A percentile compares a stretch with the other conserved stretches of the same genome.
phyloP scores from a whole-genome alignment of 2,329 filamentous ascomycete genomes.

The Xylaria sp. region DNA sequence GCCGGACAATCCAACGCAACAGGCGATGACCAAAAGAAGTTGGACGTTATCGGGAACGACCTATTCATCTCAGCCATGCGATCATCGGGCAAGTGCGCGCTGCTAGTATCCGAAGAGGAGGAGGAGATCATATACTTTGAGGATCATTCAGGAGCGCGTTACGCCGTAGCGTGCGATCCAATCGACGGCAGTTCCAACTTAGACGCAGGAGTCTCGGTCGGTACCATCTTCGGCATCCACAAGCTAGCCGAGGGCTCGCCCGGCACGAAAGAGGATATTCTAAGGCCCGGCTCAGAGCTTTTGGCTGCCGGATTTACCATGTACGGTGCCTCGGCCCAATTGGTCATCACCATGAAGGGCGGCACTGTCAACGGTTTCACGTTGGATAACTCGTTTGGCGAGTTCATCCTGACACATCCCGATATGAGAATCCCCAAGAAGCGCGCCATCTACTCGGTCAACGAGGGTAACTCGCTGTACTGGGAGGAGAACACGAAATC shows the following conservation, averaged over 20 bases:
- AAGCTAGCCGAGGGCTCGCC: conserved; percentile 81
- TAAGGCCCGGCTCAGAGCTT: conserved; percentile 89
- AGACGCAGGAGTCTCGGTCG: conserved; percentile 96
- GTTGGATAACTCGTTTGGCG: conserved; percentile 92
- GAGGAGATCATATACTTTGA: conserved; percentile 92
- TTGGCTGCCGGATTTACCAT: conserved; percentile 98
- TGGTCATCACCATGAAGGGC: conserved; percentile 96
- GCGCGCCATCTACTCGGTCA: conserved; percentile 94
- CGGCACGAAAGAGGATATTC: conserved; percentile 84
- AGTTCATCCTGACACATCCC: conserved; percentile 98
- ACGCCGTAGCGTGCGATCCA: conserved; percentile 96
- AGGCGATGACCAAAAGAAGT: conserved; percentile 99
- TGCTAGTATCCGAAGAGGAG: conserved; percentile 98
- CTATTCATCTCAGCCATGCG: conserved; percentile 96
- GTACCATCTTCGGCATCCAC: conserved; percentile 96
- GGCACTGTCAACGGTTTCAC: conserved; percentile 97
- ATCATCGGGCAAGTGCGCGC: conserved; percentile 86
- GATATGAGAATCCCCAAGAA: conserved; percentile 86
- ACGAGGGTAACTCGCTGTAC: conserved; percentile 97
- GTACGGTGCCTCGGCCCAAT: conserved; percentile 96
- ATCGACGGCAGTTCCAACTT: conserved; percentile 98
- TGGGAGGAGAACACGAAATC: conserved; percentile 89
- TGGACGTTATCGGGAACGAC: conserved; percentile 98
- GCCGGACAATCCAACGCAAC: conserved; percentile 95
- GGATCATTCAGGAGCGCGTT: conserved; percentile 78